These are phyloP conservation scores for Pseudocercospora macadamiae DNA, from an alignment of 2,329 filamentous ascomycete species.

Conservation along the genomic window DNA sequence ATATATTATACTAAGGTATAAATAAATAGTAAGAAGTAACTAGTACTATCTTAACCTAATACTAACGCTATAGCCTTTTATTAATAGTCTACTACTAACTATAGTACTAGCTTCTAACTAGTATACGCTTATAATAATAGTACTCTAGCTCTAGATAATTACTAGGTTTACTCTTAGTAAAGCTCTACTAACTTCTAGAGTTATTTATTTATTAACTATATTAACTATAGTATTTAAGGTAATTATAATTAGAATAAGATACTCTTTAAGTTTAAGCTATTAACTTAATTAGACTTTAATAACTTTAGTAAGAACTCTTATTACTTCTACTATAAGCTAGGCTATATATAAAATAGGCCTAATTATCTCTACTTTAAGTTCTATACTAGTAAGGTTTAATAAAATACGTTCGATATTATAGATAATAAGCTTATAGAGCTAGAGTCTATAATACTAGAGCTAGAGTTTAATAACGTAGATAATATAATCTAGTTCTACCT, in stretches of 20 bases:
- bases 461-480: neutral
- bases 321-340: neutral
- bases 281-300: neutral
- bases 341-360: neutral
- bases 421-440: neutral
- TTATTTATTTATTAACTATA: neutral
- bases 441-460: neutral
- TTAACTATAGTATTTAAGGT: neutral
- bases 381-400: neutral
- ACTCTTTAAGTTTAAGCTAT: neutral
- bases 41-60: neutral
- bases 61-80: too few species aligned
- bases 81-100: too few species aligned
- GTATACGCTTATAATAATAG: neutral
- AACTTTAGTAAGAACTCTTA: neutral
- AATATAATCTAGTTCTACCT: neutral
- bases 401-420: neutral
- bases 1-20: neutral
- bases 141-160: neutral
- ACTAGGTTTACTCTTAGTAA: neutral
- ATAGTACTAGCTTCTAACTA: neutral
- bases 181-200: neutral
- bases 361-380: neutral
- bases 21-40: neutral
- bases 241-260: neutral